phyloP scores from a whole-genome alignment of 2,329 filamentous ascomycete species.

The Xylaria sp. region DNA sequence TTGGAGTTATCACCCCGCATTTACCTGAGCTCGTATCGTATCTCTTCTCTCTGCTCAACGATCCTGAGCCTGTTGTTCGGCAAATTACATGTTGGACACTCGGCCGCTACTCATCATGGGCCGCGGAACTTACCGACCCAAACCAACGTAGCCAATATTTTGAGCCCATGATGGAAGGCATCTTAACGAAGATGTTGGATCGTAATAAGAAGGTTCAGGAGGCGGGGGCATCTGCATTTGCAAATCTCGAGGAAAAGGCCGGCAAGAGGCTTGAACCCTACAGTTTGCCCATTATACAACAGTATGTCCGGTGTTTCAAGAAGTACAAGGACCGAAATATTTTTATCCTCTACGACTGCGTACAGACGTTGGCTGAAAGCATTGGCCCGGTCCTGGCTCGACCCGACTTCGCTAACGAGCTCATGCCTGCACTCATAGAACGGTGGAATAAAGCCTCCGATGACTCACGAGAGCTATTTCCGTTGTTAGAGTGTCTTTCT shows the following conservation, averaged over 20 bases:
- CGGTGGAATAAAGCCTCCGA: slow-evolving; percentile 90
- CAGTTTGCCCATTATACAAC: slow-evolving; percentile 87
- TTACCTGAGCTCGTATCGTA: slow-evolving; percentile 91
- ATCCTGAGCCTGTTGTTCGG: slow-evolving; percentile 88
- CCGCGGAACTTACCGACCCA: slow-evolving; percentile 76
- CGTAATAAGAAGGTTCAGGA: slow-evolving; percentile 98
- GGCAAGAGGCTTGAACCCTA: slow-evolving; percentile 84
- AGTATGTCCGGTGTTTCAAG: slow-evolving; percentile 90
- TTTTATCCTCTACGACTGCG: slow-evolving; percentile 98
- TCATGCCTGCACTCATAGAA: slow-evolving; percentile 93
- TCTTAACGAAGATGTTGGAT: slow-evolving; percentile 93
- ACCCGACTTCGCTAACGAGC: slow-evolving; percentile 80
- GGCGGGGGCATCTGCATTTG: slow-evolving; percentile 94
- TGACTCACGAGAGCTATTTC: slow-evolving; percentile 92
- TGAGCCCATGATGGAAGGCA: slow-evolving; percentile 96
- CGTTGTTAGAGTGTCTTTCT: slow-evolving; percentile 93
- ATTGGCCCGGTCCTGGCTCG: slow-evolving; percentile 84
- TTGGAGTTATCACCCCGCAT: slow-evolving; percentile 88
- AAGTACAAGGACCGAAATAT: slow-evolving; percentile 99
- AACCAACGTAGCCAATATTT: slow-evolving; percentile 81
- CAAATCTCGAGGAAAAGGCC: slow-evolving; percentile 93
- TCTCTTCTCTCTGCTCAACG: slow-evolving; percentile 84
- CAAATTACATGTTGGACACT: slow-evolving; percentile 99
- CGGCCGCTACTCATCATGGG: slow-evolving; percentile 93
- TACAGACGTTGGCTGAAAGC: slow-evolving; percentile 94